Evolutionary conservation across 805 yeast species (phyloP).

Genomic region (Alloascoidea hylecoeti): DNA sequence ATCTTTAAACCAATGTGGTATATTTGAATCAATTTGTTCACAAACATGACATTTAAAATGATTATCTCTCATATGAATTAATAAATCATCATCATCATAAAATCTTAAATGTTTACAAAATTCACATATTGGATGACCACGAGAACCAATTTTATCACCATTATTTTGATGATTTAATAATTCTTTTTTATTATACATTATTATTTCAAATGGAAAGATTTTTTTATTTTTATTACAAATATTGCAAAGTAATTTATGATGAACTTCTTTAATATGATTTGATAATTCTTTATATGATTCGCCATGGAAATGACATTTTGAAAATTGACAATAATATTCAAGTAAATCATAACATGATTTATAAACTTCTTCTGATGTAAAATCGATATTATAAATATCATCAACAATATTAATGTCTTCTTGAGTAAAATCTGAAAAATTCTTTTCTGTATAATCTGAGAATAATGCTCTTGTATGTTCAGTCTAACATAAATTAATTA

Average conservation of each 20-base stretch:
- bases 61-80: slow-evolving; percentile 61
- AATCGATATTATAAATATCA: slow-evolving; percentile 38
- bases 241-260: slow-evolving; percentile 52
- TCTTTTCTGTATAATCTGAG: slow-evolving; percentile 28
- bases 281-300: slow-evolving; percentile 40
- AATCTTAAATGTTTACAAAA: slow-evolving; percentile 65
- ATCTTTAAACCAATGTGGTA: slow-evolving; percentile 65
- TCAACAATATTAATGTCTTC: slow-evolving; percentile 20
- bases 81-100: slow-evolving; percentile 81
- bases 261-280: slow-evolving; percentile 52
- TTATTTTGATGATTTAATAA: slow-evolving; percentile 53
- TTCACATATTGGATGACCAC: slow-evolving; percentile 81
- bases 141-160: slow-evolving; percentile 68
- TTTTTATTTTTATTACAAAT: slow-evolving; percentile 69
- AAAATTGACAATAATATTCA: slow-evolving; percentile 40
- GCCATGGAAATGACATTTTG: slow-evolving; percentile 22
- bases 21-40: slow-evolving; percentile 42
- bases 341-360: slow-evolving; percentile 36
- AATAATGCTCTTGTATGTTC: slow-evolving; percentile 45
- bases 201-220: slow-evolving; percentile 62
- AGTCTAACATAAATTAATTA: slow-evolving; percentile 13
- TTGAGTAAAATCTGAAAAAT: slow-evolving; percentile 22
- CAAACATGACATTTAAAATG: slow-evolving; percentile 91
- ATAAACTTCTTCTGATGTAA: slow-evolving; percentile 37
- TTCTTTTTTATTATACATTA: slow-evolving; percentile 43